Base-by-base conservation (phyloP, 2,329 filamentous ascomycete genomes). In the Alternaria consortialis region DNA sequence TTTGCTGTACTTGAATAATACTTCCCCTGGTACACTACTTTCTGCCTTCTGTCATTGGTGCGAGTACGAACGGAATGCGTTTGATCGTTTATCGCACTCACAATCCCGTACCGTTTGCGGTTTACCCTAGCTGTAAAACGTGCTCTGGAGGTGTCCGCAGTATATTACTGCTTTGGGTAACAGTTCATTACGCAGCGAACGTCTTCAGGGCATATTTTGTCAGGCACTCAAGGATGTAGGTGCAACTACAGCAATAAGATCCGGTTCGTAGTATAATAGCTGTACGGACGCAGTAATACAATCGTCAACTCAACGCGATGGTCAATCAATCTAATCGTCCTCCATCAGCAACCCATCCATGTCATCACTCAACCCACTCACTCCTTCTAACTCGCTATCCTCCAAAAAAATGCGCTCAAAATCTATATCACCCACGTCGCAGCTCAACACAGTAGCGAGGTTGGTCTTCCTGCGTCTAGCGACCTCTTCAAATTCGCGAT, bases 331-430 rank as follows among this genome's bases (percentile, higher is more conserved):
- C 7, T 36, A 53, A 23, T 32, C 25, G 5, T 32, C 29, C 6
- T 40, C 57, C 52, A 58, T 15, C n/a, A 37, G 42, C 43, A 59
- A 39, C 36, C 44, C 48, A 13, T 29, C 44, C 17, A 64, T 32
- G 5, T 42, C 59, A 39, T 58, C 63, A 39, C 53, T 57, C 47
- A 63, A 11, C 0, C 36, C 56, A 39, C 57, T 52, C 4, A 51
- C 15, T 17, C 58, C 62, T 5, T 36, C 55, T 3, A 27, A 36
- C 27, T 66, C 64, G 13, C 60, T 62, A 7, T 62, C 63, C 2
- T 53, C 64, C 12, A 71, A 4, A 36, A 72, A 72, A 3, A 68
- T 63, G n/a, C 54, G 56, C 52, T 73, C 69, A 52, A 69, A 72
- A 1, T 47, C 55, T 23, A 47, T 60, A 31, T 64, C 57, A 2